Evolutionary conservation across 306 rosid genomes (phyloP), one percentile per base, ranked within the genome.

Genomic region (Pyrus communis): DNA sequence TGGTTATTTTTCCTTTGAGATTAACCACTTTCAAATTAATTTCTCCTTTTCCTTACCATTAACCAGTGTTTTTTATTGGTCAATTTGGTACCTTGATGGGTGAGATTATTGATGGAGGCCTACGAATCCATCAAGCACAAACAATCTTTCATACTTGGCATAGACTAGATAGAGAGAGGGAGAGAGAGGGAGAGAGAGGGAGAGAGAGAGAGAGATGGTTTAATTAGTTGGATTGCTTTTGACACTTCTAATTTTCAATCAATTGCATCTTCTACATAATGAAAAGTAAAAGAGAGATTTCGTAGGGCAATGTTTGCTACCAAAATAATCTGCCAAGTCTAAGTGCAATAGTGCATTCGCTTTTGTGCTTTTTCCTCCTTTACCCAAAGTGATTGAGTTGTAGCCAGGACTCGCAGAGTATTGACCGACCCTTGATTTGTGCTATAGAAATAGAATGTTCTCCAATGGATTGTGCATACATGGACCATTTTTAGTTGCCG

Each of bases 271-370:
- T 73, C 63, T 46, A 61, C 86, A 80, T 73, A 40, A 82, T 80
- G 76, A 23, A 74, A 60, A 67, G 79, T 8, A 60, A 77, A 80
- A 83, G 79, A 66, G 25, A 78, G 79, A 83, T 83, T 75, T 70
- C 70, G 89, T 74, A 70, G 89, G 89, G 54, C 78, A 71, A 73
- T 42, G 78, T 64, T 75, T 64, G 77, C 23, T 42, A 59, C 77
- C 87, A 76, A 7, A 42, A 65, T 70, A 69, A 35, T 85, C 74
- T 76, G 80, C 78, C 73, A 61, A 74, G 80, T 70, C 30, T 68
- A 49, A 61, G 14, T n/a, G 40, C 27, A 52, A 42, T 83, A 61
- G 14, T 27, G 40, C 27, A 52, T 52, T 83, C 28, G 54, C 55
- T 43, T 73, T 60, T 80, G 11, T 43, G 74, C 59, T 61, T 62